phyloP scores from a whole-genome alignment of 495 filamentous ascomycete species.

The Immersiella caudata region DNA sequence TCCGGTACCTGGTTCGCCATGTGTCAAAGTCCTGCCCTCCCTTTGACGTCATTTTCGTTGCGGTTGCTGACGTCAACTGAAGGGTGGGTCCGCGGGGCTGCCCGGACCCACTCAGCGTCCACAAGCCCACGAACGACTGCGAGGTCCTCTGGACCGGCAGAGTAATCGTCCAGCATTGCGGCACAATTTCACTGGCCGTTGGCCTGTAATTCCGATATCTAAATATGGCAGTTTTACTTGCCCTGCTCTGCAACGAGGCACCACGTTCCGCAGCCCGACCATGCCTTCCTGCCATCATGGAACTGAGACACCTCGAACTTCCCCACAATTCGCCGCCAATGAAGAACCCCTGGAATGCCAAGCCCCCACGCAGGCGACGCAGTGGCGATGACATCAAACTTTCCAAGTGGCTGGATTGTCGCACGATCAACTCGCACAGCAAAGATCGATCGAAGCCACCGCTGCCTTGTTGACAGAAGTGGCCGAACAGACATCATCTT shows the following conservation, averaged over 20 bases:
- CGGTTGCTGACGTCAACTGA: neutral
- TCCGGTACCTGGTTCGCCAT: neutral
- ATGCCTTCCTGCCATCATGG: too few species aligned
- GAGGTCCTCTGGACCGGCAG: neutral
- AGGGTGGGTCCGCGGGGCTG: neutral
- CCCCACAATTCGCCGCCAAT: neutral
- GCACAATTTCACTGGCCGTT: neutral
- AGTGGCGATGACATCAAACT: neutral
- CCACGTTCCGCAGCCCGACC: too few species aligned
- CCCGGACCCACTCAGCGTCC: neutral
- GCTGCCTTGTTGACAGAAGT: neutral
- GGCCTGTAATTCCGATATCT: neutral
- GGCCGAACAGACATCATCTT: too few species aligned
- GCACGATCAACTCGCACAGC: neutral
- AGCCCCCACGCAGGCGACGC: neutral
- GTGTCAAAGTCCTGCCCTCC: neutral
- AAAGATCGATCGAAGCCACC: neutral
- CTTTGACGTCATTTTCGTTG: neutral
- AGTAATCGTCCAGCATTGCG: neutral
- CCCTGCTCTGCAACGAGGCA: too few species aligned
- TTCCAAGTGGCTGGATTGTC: neutral
- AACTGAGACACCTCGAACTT: too few species aligned
- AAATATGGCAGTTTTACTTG: too few species aligned
- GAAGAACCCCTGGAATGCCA: neutral
- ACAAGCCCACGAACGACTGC: neutral